Percentiles rank a stretch among this genome's conserved stretches.
These are phyloP conservation scores for Acanthochlamys bracteata DNA, from an alignment of 106 monocot species.

Conservation along the genomic window DNA sequence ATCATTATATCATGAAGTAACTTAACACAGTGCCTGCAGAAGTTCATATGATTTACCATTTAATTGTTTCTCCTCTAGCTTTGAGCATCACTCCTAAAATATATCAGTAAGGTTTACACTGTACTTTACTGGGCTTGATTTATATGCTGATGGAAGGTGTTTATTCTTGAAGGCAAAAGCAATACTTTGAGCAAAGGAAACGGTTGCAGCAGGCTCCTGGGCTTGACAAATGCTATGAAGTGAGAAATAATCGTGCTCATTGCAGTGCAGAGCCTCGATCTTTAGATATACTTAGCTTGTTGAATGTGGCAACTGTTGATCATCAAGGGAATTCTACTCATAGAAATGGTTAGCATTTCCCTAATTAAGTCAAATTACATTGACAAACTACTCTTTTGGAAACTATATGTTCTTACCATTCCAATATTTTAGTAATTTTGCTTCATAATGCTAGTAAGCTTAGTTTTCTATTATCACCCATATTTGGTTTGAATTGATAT, in stretches of 20 bases:
- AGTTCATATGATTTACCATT: not conserved
- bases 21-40: not conserved
- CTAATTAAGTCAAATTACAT: too few species aligned
- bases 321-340: constrained; percentile 13
- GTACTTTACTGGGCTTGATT: not conserved
- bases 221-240: constrained; percentile 13
- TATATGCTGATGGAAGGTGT: constrained; percentile 1
- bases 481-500: too few species aligned
- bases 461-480: too few species aligned
- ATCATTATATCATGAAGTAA: too few species aligned
- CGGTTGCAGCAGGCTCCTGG: constrained; percentile 30
- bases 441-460: too few species aligned
- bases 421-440: too few species aligned
- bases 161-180: constrained; percentile 46
- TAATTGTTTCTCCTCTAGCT: not conserved
- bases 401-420: too few species aligned
- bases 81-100: not conserved
- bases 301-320: constrained; percentile 32
- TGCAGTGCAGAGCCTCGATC: constrained; percentile 33
- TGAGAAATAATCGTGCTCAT: constrained; percentile 11
- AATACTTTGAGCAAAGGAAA: constrained; percentile 68
- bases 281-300: constrained; percentile 47
- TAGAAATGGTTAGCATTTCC: constrained; percentile 8
- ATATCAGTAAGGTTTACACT: not conserved
- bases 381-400: too few species aligned